Conservation (phyloP, 139 green algal genomes). For the Medakamo hakoo region DNA sequence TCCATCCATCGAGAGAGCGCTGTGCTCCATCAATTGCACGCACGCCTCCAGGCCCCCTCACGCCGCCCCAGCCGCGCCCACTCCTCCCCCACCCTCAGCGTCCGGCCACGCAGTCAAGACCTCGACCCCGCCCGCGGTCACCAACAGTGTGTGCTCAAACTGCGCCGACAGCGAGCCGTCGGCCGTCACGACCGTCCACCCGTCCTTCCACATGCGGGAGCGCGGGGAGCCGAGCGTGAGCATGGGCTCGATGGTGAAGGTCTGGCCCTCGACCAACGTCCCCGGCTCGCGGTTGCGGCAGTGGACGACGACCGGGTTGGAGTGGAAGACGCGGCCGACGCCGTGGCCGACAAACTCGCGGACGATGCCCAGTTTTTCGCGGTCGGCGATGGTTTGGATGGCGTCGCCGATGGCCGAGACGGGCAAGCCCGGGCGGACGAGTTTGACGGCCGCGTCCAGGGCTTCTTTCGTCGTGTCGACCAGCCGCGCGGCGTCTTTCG, state of each 20-base stretch:
- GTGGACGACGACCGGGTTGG: constrained; percentile 66
- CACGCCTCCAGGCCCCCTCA: no score
- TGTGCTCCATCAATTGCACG: no score
- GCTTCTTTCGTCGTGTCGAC: constrained; percentile 55
- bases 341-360: constrained; percentile 85
- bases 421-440: constrained; percentile 60
- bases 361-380: constrained; percentile 45
- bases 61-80: no score
- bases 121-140: constrained; percentile 70
- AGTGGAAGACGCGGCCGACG: constrained; percentile 84
- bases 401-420: constrained; percentile 60
- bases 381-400: constrained; percentile 64
- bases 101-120: no score
- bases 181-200: constrained; percentile 82
- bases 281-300: constrained; percentile 49
- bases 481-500: constrained; percentile 37
- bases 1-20: no score
- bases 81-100: no score
- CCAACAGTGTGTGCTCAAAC: constrained; percentile 92
- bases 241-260: constrained; percentile 99
- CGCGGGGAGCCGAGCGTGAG: constrained; percentile 42
- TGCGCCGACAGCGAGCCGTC: constrained; percentile 82
- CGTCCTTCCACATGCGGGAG: constrained; percentile 67
- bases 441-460: constrained; percentile 55
- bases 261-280: constrained; percentile 59